phyloP scores from a whole-genome alignment of 1,284 basidiomycete genomes.

The Neolentinus lepideus region DNA sequence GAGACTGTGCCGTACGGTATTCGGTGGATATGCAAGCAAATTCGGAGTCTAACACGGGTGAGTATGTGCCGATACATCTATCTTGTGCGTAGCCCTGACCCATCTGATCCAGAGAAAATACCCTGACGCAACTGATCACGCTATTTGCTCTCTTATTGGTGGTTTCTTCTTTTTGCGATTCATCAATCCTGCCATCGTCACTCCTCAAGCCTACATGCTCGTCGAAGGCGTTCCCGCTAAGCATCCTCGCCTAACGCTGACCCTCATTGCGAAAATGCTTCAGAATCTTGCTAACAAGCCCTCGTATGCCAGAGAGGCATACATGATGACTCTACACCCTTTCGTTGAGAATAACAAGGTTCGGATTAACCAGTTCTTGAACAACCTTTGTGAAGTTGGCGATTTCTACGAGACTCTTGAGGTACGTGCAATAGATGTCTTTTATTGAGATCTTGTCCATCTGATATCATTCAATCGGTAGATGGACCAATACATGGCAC shows the following conservation, averaged over 20 bases:
- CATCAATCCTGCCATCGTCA: constrained; percentile 99
- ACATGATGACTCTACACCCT: constrained; percentile 97
- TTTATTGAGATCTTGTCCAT: background rate
- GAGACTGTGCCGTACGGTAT: constrained; percentile 98
- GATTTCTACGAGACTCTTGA: constrained; percentile 99
- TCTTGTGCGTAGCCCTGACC: constrained; percentile 5
- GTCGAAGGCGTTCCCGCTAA: constrained; percentile 97
- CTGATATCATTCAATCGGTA: constrained; percentile 23
- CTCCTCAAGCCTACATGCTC: constrained; percentile 99
- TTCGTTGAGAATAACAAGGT: constrained; percentile 99
- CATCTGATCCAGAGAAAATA: constrained; percentile 81
- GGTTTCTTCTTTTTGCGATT: constrained; percentile 99
- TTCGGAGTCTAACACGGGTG: constrained; percentile 90
- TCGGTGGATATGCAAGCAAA: constrained; percentile 99
- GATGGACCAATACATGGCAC: constrained; percentile 99
- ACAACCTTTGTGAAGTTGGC: constrained; percentile 94
- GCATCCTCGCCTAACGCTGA: constrained; percentile 92
- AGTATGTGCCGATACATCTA: constrained; percentile 19
- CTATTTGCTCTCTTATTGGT: constrained; percentile 96
- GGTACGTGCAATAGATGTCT: constrained; percentile 38
- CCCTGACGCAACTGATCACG: constrained; percentile 95
- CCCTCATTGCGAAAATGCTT: constrained; percentile 98
- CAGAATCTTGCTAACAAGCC: constrained; percentile 99
- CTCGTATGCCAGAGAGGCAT: constrained; percentile 94
- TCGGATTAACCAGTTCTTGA: constrained; percentile 95